phyloP scores from a whole-genome alignment of 805 yeast genomes.

The Hanseniaspora jakobsenii region DNA sequence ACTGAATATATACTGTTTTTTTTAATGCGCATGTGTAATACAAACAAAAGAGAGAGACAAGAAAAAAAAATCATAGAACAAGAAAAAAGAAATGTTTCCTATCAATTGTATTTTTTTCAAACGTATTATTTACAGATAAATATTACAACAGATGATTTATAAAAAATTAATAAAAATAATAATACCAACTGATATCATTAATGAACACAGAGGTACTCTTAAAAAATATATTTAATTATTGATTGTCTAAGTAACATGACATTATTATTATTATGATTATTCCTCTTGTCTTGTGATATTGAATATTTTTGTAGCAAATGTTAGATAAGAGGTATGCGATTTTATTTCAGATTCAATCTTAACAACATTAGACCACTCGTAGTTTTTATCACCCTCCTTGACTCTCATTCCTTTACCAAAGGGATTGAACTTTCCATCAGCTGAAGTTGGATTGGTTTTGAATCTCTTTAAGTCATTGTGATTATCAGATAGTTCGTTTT shows the following conservation, averaged over 20 bases:
- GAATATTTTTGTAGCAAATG: conserved; percentile 58
- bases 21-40: too few species aligned
- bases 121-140: too few species aligned
- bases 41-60: too few species aligned
- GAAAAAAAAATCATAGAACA: too few species aligned
- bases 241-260: conserved; percentile 16
- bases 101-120: too few species aligned
- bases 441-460: conserved; percentile 23
- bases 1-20: too few species aligned
- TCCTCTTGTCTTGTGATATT: conserved; percentile 19
- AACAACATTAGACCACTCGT: conserved; percentile 74
- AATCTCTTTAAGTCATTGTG: conserved; percentile 17
- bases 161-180: too few species aligned
- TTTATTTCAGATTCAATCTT: conserved; percentile 75
- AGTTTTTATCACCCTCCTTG: conserved; percentile 74
- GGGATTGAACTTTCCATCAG: conserved; percentile 61
- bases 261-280: too few species aligned
- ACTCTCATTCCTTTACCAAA: conserved; percentile 83
- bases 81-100: too few species aligned
- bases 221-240: conserved; percentile 3
- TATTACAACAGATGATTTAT: too few species aligned
- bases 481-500: conserved; percentile 21
- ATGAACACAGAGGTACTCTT: too few species aligned
- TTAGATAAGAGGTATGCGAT: conserved; percentile 85
- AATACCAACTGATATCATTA: too few species aligned